phyloP scores from a whole-genome alignment of 257 asterid genomes.

The Solanum pennellii region DNA sequence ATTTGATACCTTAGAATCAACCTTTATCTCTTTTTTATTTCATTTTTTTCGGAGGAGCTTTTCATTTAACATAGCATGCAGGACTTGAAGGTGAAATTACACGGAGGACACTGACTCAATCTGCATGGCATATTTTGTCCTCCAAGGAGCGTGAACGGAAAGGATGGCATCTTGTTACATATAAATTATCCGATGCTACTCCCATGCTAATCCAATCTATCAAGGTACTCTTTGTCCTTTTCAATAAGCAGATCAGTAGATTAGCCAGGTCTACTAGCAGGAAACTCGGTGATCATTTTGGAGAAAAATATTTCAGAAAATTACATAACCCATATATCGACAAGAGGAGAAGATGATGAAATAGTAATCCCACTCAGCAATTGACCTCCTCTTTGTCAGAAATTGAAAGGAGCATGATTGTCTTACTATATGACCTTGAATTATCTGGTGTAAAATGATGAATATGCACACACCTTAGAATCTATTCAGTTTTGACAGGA shows the following conservation, averaged over 20 bases:
- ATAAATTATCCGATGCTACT: constrained; percentile 81
- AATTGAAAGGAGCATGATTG: neutral
- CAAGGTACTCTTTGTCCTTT: constrained; percentile 36
- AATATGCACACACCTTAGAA: neutral
- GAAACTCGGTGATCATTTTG: neutral
- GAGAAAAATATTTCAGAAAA: neutral
- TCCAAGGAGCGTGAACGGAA: constrained; percentile 54
- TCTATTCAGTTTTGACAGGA: constrained; percentile 26
- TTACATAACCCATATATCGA: neutral
- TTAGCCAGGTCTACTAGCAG: neutral
- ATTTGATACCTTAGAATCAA: neutral
- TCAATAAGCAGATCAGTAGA: neutral
- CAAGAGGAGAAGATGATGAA: neutral
- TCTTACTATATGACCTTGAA: neutral
- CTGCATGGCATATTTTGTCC: constrained; percentile 73
- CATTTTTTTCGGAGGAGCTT: neutral
- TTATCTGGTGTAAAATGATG: neutral
- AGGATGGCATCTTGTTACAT: constrained; percentile 98
- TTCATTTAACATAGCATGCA: constrained; percentile 40
- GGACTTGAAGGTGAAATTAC: constrained; percentile 69
- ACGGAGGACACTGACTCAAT: constrained; percentile 86
- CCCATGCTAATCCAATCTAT: constrained; percentile 78
- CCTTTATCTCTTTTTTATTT: neutral
- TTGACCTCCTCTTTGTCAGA: neutral
- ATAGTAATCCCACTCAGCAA: neutral